These are phyloP conservation scores for Dionaea muscipula DNA, from an alignment of 179 eudicot species.

Conservation along the genomic window DNA sequence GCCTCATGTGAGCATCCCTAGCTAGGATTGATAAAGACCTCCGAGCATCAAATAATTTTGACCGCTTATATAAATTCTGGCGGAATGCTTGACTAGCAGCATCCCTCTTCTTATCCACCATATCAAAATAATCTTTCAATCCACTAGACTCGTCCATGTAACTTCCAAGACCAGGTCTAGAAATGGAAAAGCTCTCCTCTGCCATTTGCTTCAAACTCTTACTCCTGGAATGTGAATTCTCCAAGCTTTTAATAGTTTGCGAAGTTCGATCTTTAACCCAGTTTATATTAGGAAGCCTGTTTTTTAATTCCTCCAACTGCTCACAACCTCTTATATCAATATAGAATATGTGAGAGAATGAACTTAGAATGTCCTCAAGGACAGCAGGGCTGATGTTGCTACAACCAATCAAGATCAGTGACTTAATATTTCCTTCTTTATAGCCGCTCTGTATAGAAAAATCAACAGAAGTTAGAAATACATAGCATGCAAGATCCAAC, in stretches of 20 bases:
- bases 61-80: slow-evolving; percentile 72
- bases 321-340: slow-evolving; percentile 84
- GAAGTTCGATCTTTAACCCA: slow-evolving; percentile 45
- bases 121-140: slow-evolving; percentile 77
- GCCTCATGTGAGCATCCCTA: slow-evolving; percentile 83
- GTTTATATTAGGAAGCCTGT: slow-evolving; percentile 49
- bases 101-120: slow-evolving; percentile 63
- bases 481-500: too few species aligned
- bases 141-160: slow-evolving; percentile 82
- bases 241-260: slow-evolving; percentile 8
- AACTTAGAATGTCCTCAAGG: slow-evolving; percentile 62
- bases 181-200: slow-evolving; percentile 31
- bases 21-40: slow-evolving; percentile 73
- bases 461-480: slow-evolving; percentile 10
- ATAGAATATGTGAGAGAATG: slow-evolving; percentile 44
- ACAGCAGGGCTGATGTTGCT: slow-evolving; percentile 41
- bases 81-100: slow-evolving; percentile 65
- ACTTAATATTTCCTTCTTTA: slow-evolving; percentile 48
- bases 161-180: slow-evolving; percentile 29
- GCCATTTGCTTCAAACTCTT: slow-evolving; percentile 39
- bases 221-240: slow-evolving; percentile 28
- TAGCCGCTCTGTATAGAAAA: slow-evolving; percentile 60
- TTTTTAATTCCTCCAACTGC: slow-evolving; percentile 62
- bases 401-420: slow-evolving; percentile 69
- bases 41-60: slow-evolving; percentile 67